Base-by-base conservation (phyloP, 306 rosid genomes). In the Pachyrhizus erosus region DNA sequence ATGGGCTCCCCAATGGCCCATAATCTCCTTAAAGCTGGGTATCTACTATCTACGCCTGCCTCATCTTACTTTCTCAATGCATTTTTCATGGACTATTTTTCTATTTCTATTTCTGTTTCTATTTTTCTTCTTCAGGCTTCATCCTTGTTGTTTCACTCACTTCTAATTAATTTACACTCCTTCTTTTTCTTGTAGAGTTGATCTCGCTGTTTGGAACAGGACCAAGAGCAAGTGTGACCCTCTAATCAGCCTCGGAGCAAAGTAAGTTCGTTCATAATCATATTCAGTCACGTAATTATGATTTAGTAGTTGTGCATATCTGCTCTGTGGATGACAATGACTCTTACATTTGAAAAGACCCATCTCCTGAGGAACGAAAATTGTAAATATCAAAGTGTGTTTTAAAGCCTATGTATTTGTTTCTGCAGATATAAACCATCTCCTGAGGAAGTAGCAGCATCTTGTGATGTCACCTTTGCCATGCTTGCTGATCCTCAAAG, bases 401-500 rank as follows among this genome's bases (percentile, higher is more conserved):
- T 57, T 21, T 2, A 58, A 24, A 58, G 33, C 66, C 39, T 29
- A 1, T 43, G 57, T 43, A n/a, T 62, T 57, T 55, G 49, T 72
- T 58, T 83, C 71, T 83, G 86, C 90, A 96, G 99, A 87, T 96
- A 96, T 71, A 88, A 89, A 79, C 76, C 96, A 26, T 82, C 94
- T 79, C 99, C 98, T 14, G 91, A 83, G 77, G 96, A 93, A 91
- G 99, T 96, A 74, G 89, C 96, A 4, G 97, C 96, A 60, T 92
- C 96, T 84, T 96, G 99, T 26, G 97, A 96, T 78, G 87, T 96
- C 88, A 96, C 97, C 40, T 96, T 96, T 83, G 94, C 99, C 57
- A 96, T 96, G 98, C 99, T 96, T 78, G 98, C 99, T 10, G 98
- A 93, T 87, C 99, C 99, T 61, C 89, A 91, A 71, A 92, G 92